Evolutionary conservation across 495 filamentous ascomycete species (phyloP), one percentile per base, ranked within the genome.

Genomic region (Aspergillus homomorphus): DNA sequence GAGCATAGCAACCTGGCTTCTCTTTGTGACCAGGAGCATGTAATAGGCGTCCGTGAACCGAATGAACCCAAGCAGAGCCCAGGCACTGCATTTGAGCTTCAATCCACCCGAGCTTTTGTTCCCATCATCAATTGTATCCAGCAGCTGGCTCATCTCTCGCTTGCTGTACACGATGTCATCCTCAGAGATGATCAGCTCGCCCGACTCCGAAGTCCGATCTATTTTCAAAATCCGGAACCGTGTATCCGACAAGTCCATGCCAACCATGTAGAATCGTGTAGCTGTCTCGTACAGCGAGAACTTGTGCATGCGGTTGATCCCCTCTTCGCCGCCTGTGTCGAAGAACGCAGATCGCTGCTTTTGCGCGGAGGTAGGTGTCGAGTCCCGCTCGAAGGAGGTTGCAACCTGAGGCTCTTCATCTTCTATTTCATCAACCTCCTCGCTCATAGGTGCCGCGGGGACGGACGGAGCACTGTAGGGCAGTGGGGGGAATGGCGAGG

Each of bases 41-140:
- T 98, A 98, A 69, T 91, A 96, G n/a, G 89, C 85, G 7, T 91
- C 92, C 7, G 94, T 98, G 67, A 98, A 97, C 54, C 89, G 82
- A 64, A 98, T 92, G 67, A 98, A 98, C 1, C 94, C 94, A 22
- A 98, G 77, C 24, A 98, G 76, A 22, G 94, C 94, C 93, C 91
- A 98, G 21, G 89, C 91, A 53, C 86, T 95, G 72, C 90, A 94
- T 60, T 87, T 90, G 56, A 96, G 81, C 70, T 88, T 93, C 72
- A 98, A 77, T 3, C 94, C 94, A n/a, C 94, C 94, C 0, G 89
- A 89, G 24, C 82, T 86, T 67, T 89, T 94, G 68, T 98, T 98
- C 1, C 93, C 95, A 69, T 98, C 90, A 63, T 98, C 95, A 53
- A 98, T 95, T 45, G 94, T 87, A 66, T 95, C 91, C 51, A 98